Evolutionary conservation across 768 basidiomycete genomes (phyloP).

Genomic region (Boletus coccyginus): DNA sequence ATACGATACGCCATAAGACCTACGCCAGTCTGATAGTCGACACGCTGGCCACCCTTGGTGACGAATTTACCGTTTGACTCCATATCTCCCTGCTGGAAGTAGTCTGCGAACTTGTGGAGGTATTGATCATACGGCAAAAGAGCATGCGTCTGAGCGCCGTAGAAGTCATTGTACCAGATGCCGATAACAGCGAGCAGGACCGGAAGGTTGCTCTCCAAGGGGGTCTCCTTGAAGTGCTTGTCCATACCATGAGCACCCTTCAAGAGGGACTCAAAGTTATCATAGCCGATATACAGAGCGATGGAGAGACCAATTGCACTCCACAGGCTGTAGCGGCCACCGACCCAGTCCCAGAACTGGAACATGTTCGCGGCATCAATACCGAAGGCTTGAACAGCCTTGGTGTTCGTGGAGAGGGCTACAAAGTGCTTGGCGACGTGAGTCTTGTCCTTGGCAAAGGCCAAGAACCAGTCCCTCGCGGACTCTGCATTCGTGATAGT

Average conservation of each 20-base stretch:
- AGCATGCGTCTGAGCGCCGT: constrained; percentile 92
- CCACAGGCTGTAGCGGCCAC: constrained; percentile 97
- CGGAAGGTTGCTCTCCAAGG: constrained; percentile 87
- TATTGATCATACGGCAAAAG: constrained; percentile 99
- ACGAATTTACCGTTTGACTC: constrained; percentile 98
- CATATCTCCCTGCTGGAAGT: constrained; percentile 99
- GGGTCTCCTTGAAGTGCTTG: constrained; percentile 89
- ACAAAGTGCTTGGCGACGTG: constrained; percentile 99
- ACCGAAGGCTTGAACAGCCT: constrained; percentile 90
- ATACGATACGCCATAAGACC: constrained; percentile 25
- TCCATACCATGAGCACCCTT: constrained; percentile 97
- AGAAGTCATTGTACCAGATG: constrained; percentile 99
- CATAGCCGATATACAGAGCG: constrained; percentile 88
- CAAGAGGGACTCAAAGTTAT: constrained; percentile 89
- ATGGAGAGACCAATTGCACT: constrained; percentile 97
- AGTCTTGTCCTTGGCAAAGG: constrained; percentile 73
- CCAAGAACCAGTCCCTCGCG: constrained; percentile 93
- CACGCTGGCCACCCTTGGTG: constrained; percentile 90
- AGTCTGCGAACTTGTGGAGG: constrained; percentile 98
- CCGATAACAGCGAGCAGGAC: constrained; percentile 87
- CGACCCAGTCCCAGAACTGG: constrained; percentile 99
- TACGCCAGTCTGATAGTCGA: constrained; percentile 96
- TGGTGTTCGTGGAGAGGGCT: constrained; percentile 94
- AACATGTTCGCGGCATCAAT: constrained; percentile 95
- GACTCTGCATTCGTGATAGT: constrained; percentile 98